phyloP scores from a whole-genome alignment of 148 eudicot genomes.

The Cornus florida region DNA sequence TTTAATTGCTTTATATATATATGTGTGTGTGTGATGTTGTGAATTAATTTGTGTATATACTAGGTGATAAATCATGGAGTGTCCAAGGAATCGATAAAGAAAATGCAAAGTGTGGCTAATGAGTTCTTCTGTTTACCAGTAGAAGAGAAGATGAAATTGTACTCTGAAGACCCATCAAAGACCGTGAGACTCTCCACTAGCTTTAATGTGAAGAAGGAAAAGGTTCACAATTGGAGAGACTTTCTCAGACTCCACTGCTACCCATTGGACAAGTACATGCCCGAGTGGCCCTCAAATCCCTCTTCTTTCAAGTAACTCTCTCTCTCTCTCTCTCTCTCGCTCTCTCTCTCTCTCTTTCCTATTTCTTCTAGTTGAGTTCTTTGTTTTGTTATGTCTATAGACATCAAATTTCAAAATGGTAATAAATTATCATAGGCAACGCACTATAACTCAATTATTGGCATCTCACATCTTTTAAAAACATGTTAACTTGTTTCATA shows the following conservation, averaged over 20 bases:
- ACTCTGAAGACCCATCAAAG: conserved; percentile 79
- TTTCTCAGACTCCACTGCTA: conserved; percentile 88
- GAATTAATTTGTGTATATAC: not conserved
- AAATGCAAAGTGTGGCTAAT: conserved; percentile 48
- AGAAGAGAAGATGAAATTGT: conserved; percentile 85
- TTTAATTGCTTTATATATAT: not conserved
- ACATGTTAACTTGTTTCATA: too few relatives aligned
- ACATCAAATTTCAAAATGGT: too few relatives aligned
- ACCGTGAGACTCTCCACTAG: conserved; percentile 82
- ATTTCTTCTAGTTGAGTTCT: too few relatives aligned
- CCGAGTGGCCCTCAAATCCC: conserved; percentile 86
- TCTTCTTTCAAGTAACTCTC: conserved; percentile 71
- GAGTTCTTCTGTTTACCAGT: conserved; percentile 67
- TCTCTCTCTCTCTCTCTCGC: not conserved
- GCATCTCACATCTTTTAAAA: too few relatives aligned
- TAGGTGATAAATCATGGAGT: conserved; percentile 90
- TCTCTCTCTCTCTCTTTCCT: too few relatives aligned
- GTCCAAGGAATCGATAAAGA: conserved; percentile 28
- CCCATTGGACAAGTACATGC: conserved; percentile 59
- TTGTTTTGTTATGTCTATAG: too few relatives aligned
- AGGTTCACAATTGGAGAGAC: conserved; percentile 89
- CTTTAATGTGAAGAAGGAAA: conserved; percentile 74
- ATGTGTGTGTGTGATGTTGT: not conserved
- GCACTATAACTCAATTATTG: too few relatives aligned
- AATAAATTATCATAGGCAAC: too few relatives aligned